Conservation (phyloP, 768 basidiomycete genomes). For the Hericium alpestre region DNA sequence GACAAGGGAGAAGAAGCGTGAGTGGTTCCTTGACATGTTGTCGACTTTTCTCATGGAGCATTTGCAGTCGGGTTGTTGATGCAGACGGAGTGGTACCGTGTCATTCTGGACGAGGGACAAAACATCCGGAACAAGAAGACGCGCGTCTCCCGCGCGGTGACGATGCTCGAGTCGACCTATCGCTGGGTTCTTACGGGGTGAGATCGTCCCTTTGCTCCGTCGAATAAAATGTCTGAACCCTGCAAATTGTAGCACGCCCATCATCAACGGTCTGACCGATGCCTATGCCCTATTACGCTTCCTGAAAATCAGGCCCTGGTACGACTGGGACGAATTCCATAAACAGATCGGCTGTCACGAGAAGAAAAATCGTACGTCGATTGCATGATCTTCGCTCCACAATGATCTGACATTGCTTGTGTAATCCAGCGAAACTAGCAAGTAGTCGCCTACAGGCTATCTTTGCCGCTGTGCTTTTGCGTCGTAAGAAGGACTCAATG, state of each 20-base stretch:
- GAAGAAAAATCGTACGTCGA: constrained; percentile 39
- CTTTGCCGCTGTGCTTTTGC: constrained; percentile 39
- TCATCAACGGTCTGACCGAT: constrained; percentile 53
- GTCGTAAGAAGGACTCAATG: constrained; percentile 38
- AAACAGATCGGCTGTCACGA: constrained; percentile 23
- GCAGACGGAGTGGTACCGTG: constrained; percentile 33
- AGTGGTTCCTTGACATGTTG: background rate
- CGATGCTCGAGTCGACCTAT: constrained; percentile 38
- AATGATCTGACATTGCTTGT: constrained; percentile 5
- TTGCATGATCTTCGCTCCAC: background rate
- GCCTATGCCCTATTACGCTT: constrained; percentile 36
- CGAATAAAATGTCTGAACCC: background rate
- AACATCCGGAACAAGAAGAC: constrained; percentile 26
- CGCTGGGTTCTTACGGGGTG: constrained; percentile 64
- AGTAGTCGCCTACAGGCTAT: constrained; percentile 50
- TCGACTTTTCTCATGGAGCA: background rate
- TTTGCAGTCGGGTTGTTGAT: background rate
- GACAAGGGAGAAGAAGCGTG: constrained; percentile 28
- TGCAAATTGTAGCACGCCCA: constrained; percentile 36
- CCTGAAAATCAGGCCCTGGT: constrained; percentile 27
- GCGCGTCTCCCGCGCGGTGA: constrained; percentile 41
- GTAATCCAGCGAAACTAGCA: constrained; percentile 36
- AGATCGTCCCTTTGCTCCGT: constrained; percentile 1
- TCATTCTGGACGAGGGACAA: constrained; percentile 50
- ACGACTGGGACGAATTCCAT: constrained; percentile 33